These are phyloP conservation scores for Mycogone perniciosa DNA, from an alignment of 2,329 filamentous ascomycete genomes.

Conservation along the genomic window DNA sequence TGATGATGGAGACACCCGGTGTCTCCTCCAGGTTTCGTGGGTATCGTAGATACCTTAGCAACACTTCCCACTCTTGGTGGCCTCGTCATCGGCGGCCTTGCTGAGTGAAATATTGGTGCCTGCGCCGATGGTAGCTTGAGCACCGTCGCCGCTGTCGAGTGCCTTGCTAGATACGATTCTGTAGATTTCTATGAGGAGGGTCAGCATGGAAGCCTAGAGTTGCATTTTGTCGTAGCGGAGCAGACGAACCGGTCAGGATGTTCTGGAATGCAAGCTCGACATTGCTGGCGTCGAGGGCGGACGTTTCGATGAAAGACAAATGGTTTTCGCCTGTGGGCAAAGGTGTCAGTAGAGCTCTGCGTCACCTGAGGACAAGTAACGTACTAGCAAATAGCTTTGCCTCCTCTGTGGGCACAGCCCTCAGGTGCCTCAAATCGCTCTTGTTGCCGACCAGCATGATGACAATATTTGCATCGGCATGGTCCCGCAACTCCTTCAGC, in stretches of 20 bases:
- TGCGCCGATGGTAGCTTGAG: constrained; percentile 71
- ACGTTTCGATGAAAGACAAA: constrained; percentile 98
- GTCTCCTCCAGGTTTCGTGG: constrained; percentile 26
- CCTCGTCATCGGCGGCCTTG: constrained; percentile 70
- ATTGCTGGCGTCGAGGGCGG: constrained; percentile 96
- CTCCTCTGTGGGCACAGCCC: constrained; percentile 95
- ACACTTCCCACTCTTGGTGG: constrained; percentile 74
- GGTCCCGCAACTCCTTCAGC: constrained; percentile 97
- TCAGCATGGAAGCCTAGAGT: constrained; percentile 1
- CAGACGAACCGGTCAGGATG: constrained; percentile 80
- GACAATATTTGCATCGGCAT: constrained; percentile 97
- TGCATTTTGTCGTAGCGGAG: not conserved
- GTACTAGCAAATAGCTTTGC: constrained; percentile 95
- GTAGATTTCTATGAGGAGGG: constrained; percentile 74
- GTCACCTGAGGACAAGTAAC: constrained; percentile 21
- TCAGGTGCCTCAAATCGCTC: constrained; percentile 98
- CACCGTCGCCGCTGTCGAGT: constrained; percentile 79
- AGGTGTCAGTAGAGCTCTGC: constrained; percentile 12
- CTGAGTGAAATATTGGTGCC: constrained; percentile 81
- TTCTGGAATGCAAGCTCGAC: constrained; percentile 99
- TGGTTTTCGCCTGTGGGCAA: constrained; percentile 76
- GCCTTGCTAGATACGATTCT: constrained; percentile 98
- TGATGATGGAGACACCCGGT: constrained; percentile 25
- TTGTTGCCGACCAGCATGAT: constrained; percentile 99
- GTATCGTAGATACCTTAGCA: constrained; percentile 50